phyloP scores from a whole-genome alignment of 2,329 filamentous ascomycete species.

The Cryphonectria carpinicola region DNA sequence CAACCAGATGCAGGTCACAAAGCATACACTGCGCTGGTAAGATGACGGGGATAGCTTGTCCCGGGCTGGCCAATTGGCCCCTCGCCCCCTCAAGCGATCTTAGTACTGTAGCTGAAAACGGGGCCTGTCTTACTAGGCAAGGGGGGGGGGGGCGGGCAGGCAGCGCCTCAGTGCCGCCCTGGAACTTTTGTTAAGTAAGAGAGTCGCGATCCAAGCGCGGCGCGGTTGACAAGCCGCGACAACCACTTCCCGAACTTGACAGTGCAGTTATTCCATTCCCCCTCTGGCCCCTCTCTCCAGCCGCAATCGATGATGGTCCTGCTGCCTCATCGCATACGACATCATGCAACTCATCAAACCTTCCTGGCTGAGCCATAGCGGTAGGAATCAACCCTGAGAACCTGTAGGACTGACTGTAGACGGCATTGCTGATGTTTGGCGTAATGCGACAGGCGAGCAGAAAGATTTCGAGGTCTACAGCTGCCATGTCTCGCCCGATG shows the following conservation, averaged over 20 bases:
- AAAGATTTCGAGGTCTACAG: conserved; percentile 99
- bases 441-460: conserved; percentile 72
- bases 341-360: conserved; percentile 86
- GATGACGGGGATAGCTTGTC: conserved; percentile 12
- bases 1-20: not conserved
- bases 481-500: conserved; percentile 95
- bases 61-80: conserved; percentile 28
- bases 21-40: conserved; percentile 2
- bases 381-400: conserved; percentile 50
- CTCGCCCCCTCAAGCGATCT: not conserved
- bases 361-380: conserved; percentile 92
- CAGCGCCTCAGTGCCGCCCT: conserved; percentile 6
- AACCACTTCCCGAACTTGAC: conserved; percentile 15
- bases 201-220: conserved; percentile 21
- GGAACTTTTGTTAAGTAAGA: conserved; percentile 13
- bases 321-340: conserved; percentile 22
- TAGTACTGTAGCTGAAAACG: not conserved
- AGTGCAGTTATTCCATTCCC: conserved; percentile 1
- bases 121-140: not conserved
- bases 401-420: not conserved
- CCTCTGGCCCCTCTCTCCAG: not conserved
- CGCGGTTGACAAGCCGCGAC: conserved; percentile 27
- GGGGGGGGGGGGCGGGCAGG: not conserved
- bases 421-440: conserved; percentile 32
- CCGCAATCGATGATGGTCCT: conserved; percentile 25